phyloP scores from a whole-genome alignment of 371 early-diverging fungal genomes.

The Syncephalastrum contaminatum region DNA sequence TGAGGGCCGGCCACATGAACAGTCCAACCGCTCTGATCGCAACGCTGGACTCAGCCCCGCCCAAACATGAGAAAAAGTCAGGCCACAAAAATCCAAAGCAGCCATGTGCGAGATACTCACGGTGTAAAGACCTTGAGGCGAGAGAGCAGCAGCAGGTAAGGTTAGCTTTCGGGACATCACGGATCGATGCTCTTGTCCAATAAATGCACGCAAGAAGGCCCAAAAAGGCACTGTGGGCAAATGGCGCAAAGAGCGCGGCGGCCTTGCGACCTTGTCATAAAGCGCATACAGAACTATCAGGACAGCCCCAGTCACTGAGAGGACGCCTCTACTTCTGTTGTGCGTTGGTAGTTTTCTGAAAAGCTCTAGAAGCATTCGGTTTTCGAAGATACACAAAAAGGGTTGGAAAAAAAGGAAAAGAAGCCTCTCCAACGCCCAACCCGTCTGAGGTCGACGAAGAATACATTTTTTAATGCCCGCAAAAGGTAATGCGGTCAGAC shows the following conservation, averaged over 20 bases:
- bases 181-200: neutral
- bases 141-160: neutral
- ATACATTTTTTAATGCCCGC: no score
- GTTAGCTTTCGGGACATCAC: neutral
- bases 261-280: constrained; percentile 8
- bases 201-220: constrained; percentile 1
- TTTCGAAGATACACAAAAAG: no score
- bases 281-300: constrained; percentile 1
- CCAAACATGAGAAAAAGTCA: neutral
- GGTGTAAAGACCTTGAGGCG: constrained; percentile 1
- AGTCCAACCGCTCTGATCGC: constrained; percentile 7
- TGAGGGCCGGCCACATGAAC: constrained; percentile 9
- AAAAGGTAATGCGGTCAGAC: no score
- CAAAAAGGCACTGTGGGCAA: constrained; percentile 6
- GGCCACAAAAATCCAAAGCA: neutral
- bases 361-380: no score
- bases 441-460: no score
- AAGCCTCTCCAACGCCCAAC: no score
- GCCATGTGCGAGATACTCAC: neutral
- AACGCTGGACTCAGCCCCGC: neutral
- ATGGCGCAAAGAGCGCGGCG: constrained; percentile 10
- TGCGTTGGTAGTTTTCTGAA: no score
- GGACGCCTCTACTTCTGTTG: neutral
- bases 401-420: no score
- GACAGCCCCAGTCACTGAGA: neutral